Conservation (phyloP, 768 basidiomycete species). For the Termitomyces sp. region DNA sequence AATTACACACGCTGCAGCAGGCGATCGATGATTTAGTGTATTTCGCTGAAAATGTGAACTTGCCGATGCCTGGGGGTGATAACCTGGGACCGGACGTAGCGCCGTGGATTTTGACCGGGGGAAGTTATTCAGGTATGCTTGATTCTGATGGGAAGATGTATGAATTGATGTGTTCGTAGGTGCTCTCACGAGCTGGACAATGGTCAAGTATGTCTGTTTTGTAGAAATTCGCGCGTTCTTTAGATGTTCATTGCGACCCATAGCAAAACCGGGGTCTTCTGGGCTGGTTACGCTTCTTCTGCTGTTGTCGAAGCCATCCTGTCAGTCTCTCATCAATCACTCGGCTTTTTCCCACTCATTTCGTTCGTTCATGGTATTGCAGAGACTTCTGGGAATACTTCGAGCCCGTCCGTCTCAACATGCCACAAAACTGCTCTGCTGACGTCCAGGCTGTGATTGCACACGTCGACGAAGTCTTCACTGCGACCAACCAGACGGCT, state of each 20-base stretch:
- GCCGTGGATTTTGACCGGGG: conserved; percentile 49
- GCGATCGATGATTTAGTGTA: conserved; percentile 70
- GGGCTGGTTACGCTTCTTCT: conserved; percentile 62
- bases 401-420: conserved; percentile 63
- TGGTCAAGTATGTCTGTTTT: conserved; percentile 54
- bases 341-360: neutral
- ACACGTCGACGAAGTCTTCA: conserved; percentile 57
- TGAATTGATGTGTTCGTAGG: conserved; percentile 6
- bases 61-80: conserved; percentile 66
- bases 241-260: neutral
- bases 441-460: conserved; percentile 63
- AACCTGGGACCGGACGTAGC: conserved; percentile 48
- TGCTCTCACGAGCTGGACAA: conserved; percentile 53
- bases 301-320: conserved; percentile 64
- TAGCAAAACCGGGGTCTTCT: conserved; percentile 59
- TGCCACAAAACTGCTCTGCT: conserved; percentile 71
- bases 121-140: conserved; percentile 45
- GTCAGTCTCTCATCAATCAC: conserved; percentile 21
- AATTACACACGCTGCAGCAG: conserved; percentile 65
- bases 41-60: conserved; percentile 60
- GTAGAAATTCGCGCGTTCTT: neutral
- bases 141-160: neutral
- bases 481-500: conserved; percentile 36
- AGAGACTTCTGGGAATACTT: conserved; percentile 68
- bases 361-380: neutral